phyloP scores from a whole-genome alignment of 108 stramenopile species.

The Stephanodiscus triporus region DNA sequence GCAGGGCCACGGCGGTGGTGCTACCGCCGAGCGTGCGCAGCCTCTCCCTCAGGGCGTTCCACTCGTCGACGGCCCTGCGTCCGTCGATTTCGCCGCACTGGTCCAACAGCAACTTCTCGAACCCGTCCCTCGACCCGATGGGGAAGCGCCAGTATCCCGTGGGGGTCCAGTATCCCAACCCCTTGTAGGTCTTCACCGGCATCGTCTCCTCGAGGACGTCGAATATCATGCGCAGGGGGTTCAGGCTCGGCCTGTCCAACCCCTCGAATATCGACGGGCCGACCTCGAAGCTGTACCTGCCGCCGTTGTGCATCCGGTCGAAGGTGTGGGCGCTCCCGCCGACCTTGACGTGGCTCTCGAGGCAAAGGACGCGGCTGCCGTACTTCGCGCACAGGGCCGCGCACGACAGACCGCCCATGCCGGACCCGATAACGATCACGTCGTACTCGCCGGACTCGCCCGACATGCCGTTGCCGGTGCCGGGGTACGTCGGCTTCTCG shows the following conservation, averaged over 20 bases:
- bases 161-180: constrained; percentile 90
- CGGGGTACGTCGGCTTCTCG: constrained; percentile 90
- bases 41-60: constrained; percentile 77
- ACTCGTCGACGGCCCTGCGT: constrained; percentile 83
- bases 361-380: constrained; percentile 71
- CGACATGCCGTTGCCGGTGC: constrained; percentile 87
- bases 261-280: constrained; percentile 92
- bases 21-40: constrained; percentile 87
- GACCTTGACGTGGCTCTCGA: constrained; percentile 89
- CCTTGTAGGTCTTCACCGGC: constrained; percentile 92
- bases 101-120: constrained; percentile 82
- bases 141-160: constrained; percentile 90
- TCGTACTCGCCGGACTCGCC: constrained; percentile 86
- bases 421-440: constrained; percentile 87
- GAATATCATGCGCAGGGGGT: constrained; percentile 90
- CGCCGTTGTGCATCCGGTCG: constrained; percentile 83
- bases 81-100: constrained; percentile 81
- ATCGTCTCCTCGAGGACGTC: constrained; percentile 86
- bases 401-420: constrained; percentile 90
- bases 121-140: constrained; percentile 68
- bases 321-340: constrained; percentile 91
- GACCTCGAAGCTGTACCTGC: constrained; percentile 89
- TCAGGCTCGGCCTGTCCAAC: constrained; percentile 80
- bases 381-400: constrained; percentile 85
- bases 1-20: constrained; percentile 81